phyloP scores from a whole-genome alignment of 352 stramenopile species.

The Phytophthora sojae region DNA sequence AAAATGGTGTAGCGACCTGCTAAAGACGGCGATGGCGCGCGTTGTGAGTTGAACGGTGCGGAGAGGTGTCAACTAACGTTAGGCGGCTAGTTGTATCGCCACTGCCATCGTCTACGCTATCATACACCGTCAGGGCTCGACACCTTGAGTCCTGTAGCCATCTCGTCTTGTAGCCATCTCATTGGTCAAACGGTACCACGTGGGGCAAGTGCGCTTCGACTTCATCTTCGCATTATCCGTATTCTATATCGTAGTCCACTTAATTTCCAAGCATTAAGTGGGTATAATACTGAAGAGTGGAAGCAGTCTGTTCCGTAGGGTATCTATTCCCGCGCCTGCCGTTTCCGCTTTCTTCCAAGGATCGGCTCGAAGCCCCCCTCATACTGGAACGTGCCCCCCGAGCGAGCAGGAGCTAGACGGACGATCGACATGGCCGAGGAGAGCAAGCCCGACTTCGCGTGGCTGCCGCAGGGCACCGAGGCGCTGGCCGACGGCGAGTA shows the following conservation, averaged over 20 bases:
- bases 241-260: neutral
- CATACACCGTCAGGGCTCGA: no score
- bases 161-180: neutral
- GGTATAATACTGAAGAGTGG: no score
- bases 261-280: no score
- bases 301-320: no score
- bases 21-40: no score
- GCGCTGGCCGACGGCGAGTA: slow-evolving; percentile 99
- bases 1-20: neutral
- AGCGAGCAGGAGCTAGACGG: slow-evolving; percentile 11
- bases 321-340: no score
- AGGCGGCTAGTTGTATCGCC: no score
- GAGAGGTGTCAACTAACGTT: no score
- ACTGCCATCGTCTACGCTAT: no score
- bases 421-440: slow-evolving; percentile 60
- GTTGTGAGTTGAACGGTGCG: no score
- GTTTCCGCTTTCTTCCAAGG: slow-evolving; percentile 18
- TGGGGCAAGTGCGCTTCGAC: neutral
- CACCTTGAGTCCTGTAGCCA: no score
- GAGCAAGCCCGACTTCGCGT: slow-evolving; percentile 90
- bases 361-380: slow-evolving; percentile 15
- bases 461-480: slow-evolving; percentile 95
- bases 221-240: neutral
- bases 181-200: slow-evolving; percentile 13
- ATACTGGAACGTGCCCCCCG: slow-evolving; percentile 19